Evolutionary conservation across 202 grass and related monocot species (phyloP).

Genomic region (Musa balbisiana): DNA sequence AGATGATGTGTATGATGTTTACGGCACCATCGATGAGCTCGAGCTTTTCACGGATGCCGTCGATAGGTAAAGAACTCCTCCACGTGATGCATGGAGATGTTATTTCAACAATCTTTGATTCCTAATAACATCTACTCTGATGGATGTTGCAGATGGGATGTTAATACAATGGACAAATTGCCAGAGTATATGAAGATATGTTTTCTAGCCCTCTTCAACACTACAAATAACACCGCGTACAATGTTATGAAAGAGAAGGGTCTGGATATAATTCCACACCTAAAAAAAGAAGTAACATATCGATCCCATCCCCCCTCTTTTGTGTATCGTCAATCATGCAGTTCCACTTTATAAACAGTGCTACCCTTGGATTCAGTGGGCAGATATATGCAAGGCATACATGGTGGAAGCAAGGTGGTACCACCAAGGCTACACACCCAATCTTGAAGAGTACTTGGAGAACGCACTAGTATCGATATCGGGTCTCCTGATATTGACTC

Average conservation of each 20-base stretch:
- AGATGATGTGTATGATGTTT: slow-evolving; percentile 27
- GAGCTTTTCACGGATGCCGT: slow-evolving; percentile 20
- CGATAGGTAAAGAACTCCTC: too few species aligned
- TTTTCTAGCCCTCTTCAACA: slow-evolving; percentile 17
- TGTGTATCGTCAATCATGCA: not conserved
- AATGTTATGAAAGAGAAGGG: not conserved
- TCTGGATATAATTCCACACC: too few species aligned
- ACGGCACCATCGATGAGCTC: slow-evolving; percentile 21
- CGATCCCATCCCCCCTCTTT: not conserved
- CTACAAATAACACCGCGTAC: not conserved
- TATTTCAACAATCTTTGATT: too few species aligned
- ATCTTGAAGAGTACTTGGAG: slow-evolving; percentile 19
- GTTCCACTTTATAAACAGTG: not conserved
- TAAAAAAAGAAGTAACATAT: not conserved
- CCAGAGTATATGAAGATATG: slow-evolving; percentile 12
- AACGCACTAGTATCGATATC: slow-evolving; percentile 1
- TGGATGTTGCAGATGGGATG: slow-evolving; percentile 15
- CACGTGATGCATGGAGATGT: too few species aligned
- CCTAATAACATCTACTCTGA: not conserved
- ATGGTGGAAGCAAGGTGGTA: slow-evolving; percentile 21
- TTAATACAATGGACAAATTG: not conserved
- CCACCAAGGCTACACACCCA: slow-evolving; percentile 10
- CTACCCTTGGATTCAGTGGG: slow-evolving; percentile 3
- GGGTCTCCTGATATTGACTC: not conserved
- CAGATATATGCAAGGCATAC: slow-evolving; percentile 24